Conservation (phyloP, 805 yeast species). For the Maudiozyma turicensis region DNA sequence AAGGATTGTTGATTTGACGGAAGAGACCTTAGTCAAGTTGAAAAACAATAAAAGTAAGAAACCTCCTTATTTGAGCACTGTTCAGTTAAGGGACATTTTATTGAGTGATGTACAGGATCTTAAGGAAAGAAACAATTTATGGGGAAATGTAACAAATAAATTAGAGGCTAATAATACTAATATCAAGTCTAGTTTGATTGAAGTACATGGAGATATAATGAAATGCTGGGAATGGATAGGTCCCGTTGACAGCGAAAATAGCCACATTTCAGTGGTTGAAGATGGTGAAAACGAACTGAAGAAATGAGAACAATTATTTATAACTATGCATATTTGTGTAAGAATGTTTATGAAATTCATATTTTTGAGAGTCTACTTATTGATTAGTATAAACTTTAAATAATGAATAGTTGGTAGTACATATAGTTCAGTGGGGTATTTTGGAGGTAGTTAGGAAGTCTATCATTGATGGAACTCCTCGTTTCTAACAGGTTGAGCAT, state of each 20-base stretch:
- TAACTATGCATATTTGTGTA: too few relatives aligned
- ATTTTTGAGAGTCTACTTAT: too few relatives aligned
- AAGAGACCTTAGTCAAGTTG: constrained; percentile 41
- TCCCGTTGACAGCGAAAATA: constrained; percentile 11
- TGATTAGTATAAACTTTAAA: too few relatives aligned
- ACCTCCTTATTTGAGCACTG: constrained; percentile 49
- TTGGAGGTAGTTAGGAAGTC: too few relatives aligned
- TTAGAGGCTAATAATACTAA: constrained; percentile 56
- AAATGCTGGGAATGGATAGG: constrained; percentile 84
- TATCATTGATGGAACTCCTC: too few relatives aligned
- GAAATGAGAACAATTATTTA: too few relatives aligned
- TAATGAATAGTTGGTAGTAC: too few relatives aligned
- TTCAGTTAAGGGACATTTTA: constrained; percentile 62
- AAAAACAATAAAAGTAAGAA: constrained; percentile 31
- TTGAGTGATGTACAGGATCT: constrained; percentile 29
- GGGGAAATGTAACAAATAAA: constrained; percentile 47
- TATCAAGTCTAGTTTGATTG: constrained; percentile 52
- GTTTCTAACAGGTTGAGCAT: too few relatives aligned
- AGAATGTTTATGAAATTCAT: too few relatives aligned
- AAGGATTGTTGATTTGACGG: constrained; percentile 37
- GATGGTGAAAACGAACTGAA: background rate
- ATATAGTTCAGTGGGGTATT: too few relatives aligned
- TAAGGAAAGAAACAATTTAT: constrained; percentile 35
- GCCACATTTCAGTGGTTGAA: background rate
- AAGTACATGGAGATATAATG: constrained; percentile 79